A percentile compares a stretch with the other conserved stretches of the same genome.
These are phyloP conservation scores for Vaccinium macrocarpon DNA, from an alignment of 148 eudicot species.

Conservation along the genomic window DNA sequence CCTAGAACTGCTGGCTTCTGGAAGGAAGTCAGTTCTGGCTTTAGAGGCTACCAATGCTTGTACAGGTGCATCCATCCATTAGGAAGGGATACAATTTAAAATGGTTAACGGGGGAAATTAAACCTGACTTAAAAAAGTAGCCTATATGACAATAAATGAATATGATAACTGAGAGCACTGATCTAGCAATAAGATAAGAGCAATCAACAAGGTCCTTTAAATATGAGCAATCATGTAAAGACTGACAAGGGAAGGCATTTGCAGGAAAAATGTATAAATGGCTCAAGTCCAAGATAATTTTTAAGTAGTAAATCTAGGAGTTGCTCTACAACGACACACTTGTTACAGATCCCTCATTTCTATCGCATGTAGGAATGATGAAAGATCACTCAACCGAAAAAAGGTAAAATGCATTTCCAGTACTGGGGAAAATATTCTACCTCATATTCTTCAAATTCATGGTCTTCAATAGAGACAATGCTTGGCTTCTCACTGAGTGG, in stretches of 20 bases:
- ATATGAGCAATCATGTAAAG: not conserved
- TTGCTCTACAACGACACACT: not conserved
- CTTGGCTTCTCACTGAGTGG: slow-evolving; percentile 58
- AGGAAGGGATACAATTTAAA: not conserved
- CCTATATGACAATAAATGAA: not conserved
- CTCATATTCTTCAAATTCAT: slow-evolving; percentile 76
- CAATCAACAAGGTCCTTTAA: not conserved
- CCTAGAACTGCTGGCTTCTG: slow-evolving; percentile 4
- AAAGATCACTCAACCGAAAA: not conserved
- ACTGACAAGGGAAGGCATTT: not conserved
- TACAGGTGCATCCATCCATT: not conserved
- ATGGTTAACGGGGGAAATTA: not conserved
- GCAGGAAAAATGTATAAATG: not conserved
- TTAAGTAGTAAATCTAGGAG: not conserved
- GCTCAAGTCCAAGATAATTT: not conserved
- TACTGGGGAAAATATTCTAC: slow-evolving; percentile 32
- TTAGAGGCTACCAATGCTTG: not conserved
- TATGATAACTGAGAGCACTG: not conserved
- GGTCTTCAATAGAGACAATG: slow-evolving; percentile 54
- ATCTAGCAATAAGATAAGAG: not conserved
- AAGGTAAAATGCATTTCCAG: not conserved
- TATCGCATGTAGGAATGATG: not conserved
- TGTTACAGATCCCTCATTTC: not conserved
- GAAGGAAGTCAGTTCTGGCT: not conserved
- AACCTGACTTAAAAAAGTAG: not conserved